phyloP scores from a whole-genome alignment of 352 stramenopile species.

The Blastocystis sp. region DNA sequence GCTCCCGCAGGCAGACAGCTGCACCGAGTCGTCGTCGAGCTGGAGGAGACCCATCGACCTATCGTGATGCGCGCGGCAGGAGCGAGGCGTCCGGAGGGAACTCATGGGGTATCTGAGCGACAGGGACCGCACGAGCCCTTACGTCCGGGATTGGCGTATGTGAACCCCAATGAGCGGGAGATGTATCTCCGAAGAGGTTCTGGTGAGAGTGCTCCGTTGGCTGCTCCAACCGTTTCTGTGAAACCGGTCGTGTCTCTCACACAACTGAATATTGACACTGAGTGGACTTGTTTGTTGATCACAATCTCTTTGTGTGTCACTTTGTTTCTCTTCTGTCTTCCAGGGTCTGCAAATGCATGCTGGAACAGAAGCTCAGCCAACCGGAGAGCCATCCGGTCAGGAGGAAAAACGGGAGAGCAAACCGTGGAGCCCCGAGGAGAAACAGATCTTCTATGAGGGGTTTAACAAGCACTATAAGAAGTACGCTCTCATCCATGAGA shows the following conservation, averaged over 20 bases:
- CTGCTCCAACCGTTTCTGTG: neutral
- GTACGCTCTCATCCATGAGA: slow-evolving; percentile 30
- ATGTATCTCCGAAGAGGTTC: no score
- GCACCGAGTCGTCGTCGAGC: no score
- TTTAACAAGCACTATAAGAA: slow-evolving; percentile 51
- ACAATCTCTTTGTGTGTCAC: neutral
- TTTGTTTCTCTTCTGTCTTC: neutral
- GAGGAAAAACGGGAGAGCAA: slow-evolving; percentile 24
- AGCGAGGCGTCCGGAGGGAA: no score
- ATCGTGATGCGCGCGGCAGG: no score
- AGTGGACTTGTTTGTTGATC: neutral
- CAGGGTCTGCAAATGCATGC: neutral
- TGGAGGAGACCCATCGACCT: no score
- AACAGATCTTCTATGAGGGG: slow-evolving; percentile 28
- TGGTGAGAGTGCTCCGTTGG: neutral
- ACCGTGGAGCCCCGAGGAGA: slow-evolving; percentile 19
- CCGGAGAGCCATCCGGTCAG: neutral
- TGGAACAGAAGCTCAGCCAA: neutral
- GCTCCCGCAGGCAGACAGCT: no score
- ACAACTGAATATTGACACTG: neutral
- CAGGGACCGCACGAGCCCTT: no score
- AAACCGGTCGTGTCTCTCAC: neutral
- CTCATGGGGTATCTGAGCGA: no score
- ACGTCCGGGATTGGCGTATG: no score
- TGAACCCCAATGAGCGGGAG: no score